Evolutionary conservation across 345 rosid species (phyloP).

Genomic region (Excoecaria agallocha): DNA sequence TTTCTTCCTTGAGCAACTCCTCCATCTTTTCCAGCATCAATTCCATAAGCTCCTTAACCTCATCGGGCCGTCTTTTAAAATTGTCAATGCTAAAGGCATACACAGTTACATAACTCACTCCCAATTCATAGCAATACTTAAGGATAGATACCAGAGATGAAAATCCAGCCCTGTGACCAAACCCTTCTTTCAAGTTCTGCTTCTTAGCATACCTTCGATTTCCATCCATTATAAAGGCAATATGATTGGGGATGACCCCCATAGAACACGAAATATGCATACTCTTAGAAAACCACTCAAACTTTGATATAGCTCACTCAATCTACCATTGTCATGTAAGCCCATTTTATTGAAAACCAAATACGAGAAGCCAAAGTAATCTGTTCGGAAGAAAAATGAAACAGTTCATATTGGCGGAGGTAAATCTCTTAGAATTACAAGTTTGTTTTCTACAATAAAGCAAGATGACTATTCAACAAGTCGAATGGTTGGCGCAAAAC

Average conservation of each 20-base stretch:
- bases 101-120: constrained; percentile 55
- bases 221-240: constrained; percentile 78
- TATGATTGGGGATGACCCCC: constrained; percentile 57
- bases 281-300: constrained; percentile 37
- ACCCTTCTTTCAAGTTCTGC: constrained; percentile 39
- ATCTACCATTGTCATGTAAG: not conserved
- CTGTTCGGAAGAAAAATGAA: constrained; percentile 1
- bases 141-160: constrained; percentile 49
- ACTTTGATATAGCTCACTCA: constrained; percentile 16
- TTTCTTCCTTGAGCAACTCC: constrained; percentile 51
- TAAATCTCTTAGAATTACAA: not conserved
- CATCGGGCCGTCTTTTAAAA: constrained; percentile 63
- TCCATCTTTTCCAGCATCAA: constrained; percentile 72
- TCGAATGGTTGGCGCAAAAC: not conserved
- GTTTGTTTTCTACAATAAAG: not conserved
- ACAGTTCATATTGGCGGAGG: not conserved
- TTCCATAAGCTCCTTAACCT: constrained; percentile 69
- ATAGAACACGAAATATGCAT: constrained; percentile 37
- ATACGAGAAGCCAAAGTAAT: not conserved
- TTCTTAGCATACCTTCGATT: constrained; percentile 50
- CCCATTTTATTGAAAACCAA: constrained; percentile 13
- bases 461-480: not conserved
- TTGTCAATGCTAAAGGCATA: constrained; percentile 80
- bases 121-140: constrained; percentile 64
- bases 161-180: constrained; percentile 65